Base-by-base conservation (phyloP, 306 rosid species). In the Purshia tridentata region DNA sequence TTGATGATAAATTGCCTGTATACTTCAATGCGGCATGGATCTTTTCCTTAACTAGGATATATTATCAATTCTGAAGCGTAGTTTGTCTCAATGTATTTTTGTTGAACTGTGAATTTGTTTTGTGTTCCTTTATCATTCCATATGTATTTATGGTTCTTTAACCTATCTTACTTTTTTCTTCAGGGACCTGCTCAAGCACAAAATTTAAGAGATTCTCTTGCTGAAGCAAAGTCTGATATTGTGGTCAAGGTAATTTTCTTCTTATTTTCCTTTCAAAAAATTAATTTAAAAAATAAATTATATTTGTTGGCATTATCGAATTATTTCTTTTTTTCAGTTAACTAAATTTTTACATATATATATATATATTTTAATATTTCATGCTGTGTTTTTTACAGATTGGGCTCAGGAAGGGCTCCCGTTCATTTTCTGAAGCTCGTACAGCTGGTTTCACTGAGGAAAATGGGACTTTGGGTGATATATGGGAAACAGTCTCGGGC, bases 121-220 rank as follows among this genome's bases (percentile, higher is more conserved):
- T 35, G 44, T 19, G 12, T 3, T 51, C 15, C 29, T 37, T 47
- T 39, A 4, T 68, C 72, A 48, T 6, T 67, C 44, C 9, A 10
- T 14, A 19, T 69, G 18, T 41, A 5, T 40, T 51, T 53, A n/a
- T 10, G 23, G 73, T 9, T 52, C 55, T 57, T 15, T 56, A 44
- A 9, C 16, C 39, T 56, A 15, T 67, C 7, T 61, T 29, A n/a
- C n/a, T 73, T 7, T 29, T 56, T 63, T 54, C 44, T 58, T 61
- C 81, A 94, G 99, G 99, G 97, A 73, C 99, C 99, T 79, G 99
- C 99, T 48, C 99, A 94, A 82, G 99, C 99, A 9, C 99, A 94
- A 87, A 94, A 94, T 78, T 74, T 94, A 10, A 83, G 96, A 77
- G 99, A 94, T 73, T 94, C 99, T 19, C 89, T 94, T 61, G 82